Evolutionary conservation across 768 basidiomycete genomes (phyloP).

Genomic region (Xanthoconium stramineum): DNA sequence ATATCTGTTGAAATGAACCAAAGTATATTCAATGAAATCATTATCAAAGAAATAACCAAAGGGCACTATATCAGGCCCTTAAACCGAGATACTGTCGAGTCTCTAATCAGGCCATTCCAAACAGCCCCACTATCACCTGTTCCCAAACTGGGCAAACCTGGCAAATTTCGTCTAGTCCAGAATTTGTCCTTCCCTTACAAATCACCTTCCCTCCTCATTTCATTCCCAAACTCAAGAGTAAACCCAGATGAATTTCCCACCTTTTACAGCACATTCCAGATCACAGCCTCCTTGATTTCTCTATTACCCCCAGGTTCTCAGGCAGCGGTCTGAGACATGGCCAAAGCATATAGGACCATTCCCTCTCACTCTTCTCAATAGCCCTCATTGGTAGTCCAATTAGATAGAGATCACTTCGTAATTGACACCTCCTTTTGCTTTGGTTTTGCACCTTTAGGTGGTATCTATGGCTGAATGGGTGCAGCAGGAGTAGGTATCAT

Average conservation of each 20-base stretch:
- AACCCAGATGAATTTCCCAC: not conserved
- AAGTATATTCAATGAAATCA: not conserved
- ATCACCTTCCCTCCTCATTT: too few relatives aligned
- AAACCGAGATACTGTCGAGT: fast-evolving
- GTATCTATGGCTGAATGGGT: not conserved
- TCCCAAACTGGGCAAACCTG: not conserved
- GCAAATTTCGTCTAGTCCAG: not conserved
- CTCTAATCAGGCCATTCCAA: not conserved
- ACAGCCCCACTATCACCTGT: not conserved
- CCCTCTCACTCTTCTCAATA: not conserved
- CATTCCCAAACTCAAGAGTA: not conserved
- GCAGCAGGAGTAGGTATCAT: not conserved
- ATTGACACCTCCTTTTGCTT: not conserved
- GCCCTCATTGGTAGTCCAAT: fast-evolving
- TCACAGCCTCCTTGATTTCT: not conserved
- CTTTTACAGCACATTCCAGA: not conserved
- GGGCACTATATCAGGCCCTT: not conserved
- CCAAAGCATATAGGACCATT: not conserved
- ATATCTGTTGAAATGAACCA: not conserved
- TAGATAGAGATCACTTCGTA: fast-evolving
- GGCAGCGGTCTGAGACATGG: not conserved
- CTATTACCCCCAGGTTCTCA: not conserved
- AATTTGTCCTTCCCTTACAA: not conserved
- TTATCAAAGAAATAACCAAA: not conserved
- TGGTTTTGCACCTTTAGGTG: not conserved